Evolutionary conservation across 805 yeast species (phyloP).

Genomic region (Starmerella apis): DNA sequence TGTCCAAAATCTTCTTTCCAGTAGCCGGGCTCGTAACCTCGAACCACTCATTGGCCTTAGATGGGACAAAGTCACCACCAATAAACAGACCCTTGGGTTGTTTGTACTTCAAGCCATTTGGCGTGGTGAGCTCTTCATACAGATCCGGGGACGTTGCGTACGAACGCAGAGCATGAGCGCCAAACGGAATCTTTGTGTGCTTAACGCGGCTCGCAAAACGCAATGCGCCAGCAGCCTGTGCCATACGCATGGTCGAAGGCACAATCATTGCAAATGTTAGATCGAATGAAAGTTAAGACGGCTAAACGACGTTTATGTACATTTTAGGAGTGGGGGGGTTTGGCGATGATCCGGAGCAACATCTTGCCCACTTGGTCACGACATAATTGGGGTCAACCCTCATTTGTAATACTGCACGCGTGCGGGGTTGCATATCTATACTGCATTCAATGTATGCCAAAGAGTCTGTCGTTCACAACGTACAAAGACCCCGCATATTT

Average conservation of each 20-base stretch:
- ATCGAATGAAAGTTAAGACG: neutral
- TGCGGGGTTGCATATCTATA: slow-evolving; percentile 4
- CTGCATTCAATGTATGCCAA: too few relatives aligned
- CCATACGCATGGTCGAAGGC: neutral
- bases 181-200: neutral
- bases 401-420: slow-evolving; percentile 1
- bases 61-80: slow-evolving; percentile 49
- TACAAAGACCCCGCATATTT: too few relatives aligned
- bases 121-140: slow-evolving; percentile 18
- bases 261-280: slow-evolving; percentile 1
- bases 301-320: neutral
- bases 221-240: neutral
- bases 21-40: slow-evolving; percentile 62
- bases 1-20: slow-evolving; percentile 56
- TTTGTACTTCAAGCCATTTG: slow-evolving; percentile 37
- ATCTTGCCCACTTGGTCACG: neutral
- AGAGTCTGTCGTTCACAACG: too few relatives aligned
- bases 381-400: neutral
- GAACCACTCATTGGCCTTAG: slow-evolving; percentile 50
- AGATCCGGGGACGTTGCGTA: slow-evolving; percentile 8
- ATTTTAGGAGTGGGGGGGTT: neutral
- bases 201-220: neutral
- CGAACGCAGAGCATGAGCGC: neutral
- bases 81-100: slow-evolving; percentile 76
- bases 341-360: neutral